Evolutionary conservation across 345 rosid genomes (phyloP).

Genomic region (Acer campestre): DNA sequence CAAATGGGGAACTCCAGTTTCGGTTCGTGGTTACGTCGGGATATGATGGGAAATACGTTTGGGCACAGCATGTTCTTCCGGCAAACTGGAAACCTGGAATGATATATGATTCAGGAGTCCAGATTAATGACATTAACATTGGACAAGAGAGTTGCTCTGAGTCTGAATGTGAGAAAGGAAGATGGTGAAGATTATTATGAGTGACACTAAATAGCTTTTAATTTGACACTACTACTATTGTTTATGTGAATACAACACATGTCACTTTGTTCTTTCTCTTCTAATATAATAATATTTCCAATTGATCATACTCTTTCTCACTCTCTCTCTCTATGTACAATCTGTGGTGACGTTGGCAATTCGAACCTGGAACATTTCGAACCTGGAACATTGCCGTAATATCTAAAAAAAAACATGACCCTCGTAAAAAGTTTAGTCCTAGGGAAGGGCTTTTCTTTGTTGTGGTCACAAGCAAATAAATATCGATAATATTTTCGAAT

Average conservation of each 20-base stretch:
- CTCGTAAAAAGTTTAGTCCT: no score
- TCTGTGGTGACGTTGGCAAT: no score
- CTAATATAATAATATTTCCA: neutral
- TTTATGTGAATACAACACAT: constrained; percentile 5
- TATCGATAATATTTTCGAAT: no score
- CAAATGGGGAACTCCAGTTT: constrained; percentile 75
- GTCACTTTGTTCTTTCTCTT: neutral
- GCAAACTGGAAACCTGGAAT: constrained; percentile 65
- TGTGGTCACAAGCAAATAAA: no score
- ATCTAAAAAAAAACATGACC: no score
- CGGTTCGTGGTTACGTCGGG: constrained; percentile 77
- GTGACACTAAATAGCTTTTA: no score
- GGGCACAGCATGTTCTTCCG: constrained; percentile 76
- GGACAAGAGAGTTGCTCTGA: constrained; percentile 85
- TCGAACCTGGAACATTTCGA: no score
- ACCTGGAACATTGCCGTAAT: no score
- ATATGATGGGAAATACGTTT: constrained; percentile 80
- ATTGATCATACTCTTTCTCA: neutral
- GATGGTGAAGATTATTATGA: constrained; percentile 40
- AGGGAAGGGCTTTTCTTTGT: no score
- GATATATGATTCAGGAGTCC: constrained; percentile 70
- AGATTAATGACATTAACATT: constrained; percentile 74
- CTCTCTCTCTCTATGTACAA: no score
- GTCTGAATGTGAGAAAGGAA: constrained; percentile 50
- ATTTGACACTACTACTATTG: neutral